Evolutionary conservation across 257 asterid species (phyloP).

Genomic region (Anisodus acutangulus): DNA sequence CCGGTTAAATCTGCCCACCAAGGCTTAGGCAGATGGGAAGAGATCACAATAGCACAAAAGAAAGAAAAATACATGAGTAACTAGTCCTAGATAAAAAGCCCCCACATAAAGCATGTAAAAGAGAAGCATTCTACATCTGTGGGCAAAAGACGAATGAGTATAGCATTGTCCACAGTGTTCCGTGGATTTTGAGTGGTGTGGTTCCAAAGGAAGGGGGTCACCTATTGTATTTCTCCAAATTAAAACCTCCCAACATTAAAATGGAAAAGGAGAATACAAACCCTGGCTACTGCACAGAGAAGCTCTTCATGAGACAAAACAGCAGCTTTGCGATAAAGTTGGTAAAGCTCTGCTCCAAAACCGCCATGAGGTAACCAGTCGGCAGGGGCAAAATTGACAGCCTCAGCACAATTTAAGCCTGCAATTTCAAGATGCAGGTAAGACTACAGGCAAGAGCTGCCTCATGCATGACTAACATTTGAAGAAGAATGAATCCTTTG

Average conservation of each 20-base stretch:
- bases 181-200: neutral
- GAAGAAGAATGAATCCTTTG: neutral
- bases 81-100: neutral
- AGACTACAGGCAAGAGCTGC: slow-evolving; percentile 25
- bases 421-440: slow-evolving; percentile 41
- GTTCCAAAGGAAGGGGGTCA: neutral
- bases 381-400: slow-evolving; percentile 98
- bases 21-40: neutral
- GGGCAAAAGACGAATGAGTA: neutral
- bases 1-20: neutral
- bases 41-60: slow-evolving; percentile 3
- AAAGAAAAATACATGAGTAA: neutral
- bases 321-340: slow-evolving; percentile 81
- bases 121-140: neutral
- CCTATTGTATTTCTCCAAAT: neutral
- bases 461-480: slow-evolving; percentile 26
- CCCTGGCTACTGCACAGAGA: slow-evolving; percentile 86
- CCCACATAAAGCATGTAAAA: slow-evolving; percentile 1
- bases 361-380: slow-evolving; percentile 99
- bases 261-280: slow-evolving; percentile 36
- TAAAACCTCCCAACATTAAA: neutral
- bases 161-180: neutral
- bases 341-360: slow-evolving; percentile 91
- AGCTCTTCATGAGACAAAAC: slow-evolving; percentile 97
- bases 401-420: slow-evolving; percentile 99